Evolutionary conservation across 345 rosid genomes (phyloP).

Genomic region (Populus alba): DNA sequence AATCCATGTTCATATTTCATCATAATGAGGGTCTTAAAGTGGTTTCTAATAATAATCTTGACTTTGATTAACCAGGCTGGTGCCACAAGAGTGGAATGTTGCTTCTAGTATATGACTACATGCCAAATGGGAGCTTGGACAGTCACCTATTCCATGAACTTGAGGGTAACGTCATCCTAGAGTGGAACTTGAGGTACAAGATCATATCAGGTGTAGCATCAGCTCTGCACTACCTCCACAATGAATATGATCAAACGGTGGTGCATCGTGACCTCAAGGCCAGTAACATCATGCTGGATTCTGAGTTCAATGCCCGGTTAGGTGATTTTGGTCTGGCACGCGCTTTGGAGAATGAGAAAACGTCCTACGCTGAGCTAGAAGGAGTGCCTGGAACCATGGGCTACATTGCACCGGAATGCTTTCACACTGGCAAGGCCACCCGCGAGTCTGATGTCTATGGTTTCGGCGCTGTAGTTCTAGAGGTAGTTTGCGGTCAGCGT

Average conservation of each 20-base stretch:
- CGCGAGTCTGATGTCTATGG: constrained; percentile 58
- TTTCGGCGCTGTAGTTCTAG: constrained; percentile 55
- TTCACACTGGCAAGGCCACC: constrained; percentile 57
- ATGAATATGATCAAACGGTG: constrained; percentile 57
- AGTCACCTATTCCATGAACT: constrained; percentile 37
- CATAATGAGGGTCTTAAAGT: background rate
- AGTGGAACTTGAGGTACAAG: constrained; percentile 44
- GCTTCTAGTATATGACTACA: constrained; percentile 52
- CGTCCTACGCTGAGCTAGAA: constrained; percentile 51
- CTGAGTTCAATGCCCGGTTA: constrained; percentile 51
- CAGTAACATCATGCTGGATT: constrained; percentile 58
- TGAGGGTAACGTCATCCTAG: constrained; percentile 17
- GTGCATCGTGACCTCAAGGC: constrained; percentile 68
- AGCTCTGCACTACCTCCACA: constrained; percentile 57
- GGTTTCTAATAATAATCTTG: background rate
- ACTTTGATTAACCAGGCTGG: constrained; percentile 38
- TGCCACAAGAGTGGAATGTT: constrained; percentile 51
- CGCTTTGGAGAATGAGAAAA: constrained; percentile 49
- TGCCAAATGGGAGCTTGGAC: constrained; percentile 68
- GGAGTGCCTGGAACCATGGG: constrained; percentile 56
- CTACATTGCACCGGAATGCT: constrained; percentile 57
- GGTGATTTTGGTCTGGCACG: constrained; percentile 62
- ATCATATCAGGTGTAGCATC: constrained; percentile 50
- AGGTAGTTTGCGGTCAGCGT: constrained; percentile 52
- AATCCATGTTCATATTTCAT: background rate